These are phyloP conservation scores for Heterobasidion irregulare DNA, from an alignment of 1,284 basidiomycete genomes.

Conservation along the genomic window DNA sequence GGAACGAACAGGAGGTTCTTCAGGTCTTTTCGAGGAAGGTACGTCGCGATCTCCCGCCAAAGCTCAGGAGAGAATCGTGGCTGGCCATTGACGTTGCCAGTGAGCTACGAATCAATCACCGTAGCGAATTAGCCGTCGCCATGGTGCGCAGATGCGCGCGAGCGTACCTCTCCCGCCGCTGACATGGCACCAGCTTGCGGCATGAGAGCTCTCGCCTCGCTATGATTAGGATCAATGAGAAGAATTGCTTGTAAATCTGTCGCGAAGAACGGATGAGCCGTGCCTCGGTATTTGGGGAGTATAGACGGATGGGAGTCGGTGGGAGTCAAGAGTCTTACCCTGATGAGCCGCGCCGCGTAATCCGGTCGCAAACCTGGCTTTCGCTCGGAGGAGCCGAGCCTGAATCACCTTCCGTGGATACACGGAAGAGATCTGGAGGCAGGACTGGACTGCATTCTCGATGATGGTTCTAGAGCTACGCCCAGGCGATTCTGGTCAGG, in stretches of 20 bases:
- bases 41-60: constrained; percentile 60
- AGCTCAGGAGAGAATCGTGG: constrained; percentile 57
- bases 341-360: constrained; percentile 54
- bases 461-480: constrained; percentile 50
- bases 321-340: constrained; percentile 32
- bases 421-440: constrained; percentile 47
- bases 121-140: constrained; percentile 7
- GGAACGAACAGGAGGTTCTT: constrained; percentile 57
- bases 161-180: constrained; percentile 15
- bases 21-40: constrained; percentile 56
- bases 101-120: constrained; percentile 1
- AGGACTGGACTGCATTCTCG: constrained; percentile 68
- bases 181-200: constrained; percentile 23
- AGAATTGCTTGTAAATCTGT: constrained; percentile 60
- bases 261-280: background rate
- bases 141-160: constrained; percentile 8
- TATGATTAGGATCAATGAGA: constrained; percentile 55
- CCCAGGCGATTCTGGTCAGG: constrained; percentile 8
- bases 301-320: background rate
- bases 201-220: constrained; percentile 54
- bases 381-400: constrained; percentile 55
- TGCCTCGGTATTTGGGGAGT: background rate
- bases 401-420: constrained; percentile 45
- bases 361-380: constrained; percentile 50
- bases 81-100: constrained; percentile 12